phyloP scores from a whole-genome alignment of 192 early-diverging fungal species.

The Coemansia sp. region DNA sequence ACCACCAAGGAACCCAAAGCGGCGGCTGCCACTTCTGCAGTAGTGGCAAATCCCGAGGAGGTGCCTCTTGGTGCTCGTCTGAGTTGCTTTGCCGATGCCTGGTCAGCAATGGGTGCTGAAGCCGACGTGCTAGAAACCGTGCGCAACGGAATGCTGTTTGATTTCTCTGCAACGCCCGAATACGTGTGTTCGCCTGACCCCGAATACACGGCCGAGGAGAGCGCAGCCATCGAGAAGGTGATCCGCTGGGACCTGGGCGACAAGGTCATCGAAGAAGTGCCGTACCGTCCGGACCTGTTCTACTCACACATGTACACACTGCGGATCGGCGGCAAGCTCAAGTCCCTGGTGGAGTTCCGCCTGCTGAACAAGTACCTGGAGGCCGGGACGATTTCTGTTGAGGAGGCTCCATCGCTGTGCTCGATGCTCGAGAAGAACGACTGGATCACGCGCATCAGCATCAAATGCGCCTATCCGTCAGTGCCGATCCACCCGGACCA shows the following conservation, averaged over 20 bases:
- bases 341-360: conserved; percentile 45
- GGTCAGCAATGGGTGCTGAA: conserved; percentile 17
- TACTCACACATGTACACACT: conserved; percentile 49
- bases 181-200: conserved; percentile 8
- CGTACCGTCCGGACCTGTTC: conserved; percentile 26
- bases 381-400: conserved; percentile 14
- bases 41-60: conserved; percentile 3
- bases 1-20: not conserved
- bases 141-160: conserved; percentile 31
- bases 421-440: conserved; percentile 25
- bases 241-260: conserved; percentile 50
- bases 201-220: conserved; percentile 34
- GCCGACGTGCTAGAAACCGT: conserved; percentile 33
- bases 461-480: conserved; percentile 50
- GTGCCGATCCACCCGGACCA: conserved; percentile 46
- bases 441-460: conserved; percentile 41
- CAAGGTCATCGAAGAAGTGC: conserved; percentile 44
- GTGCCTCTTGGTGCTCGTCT: conserved; percentile 43
- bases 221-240: conserved; percentile 41
- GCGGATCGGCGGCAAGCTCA: conserved; percentile 31
- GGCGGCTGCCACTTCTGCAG: not conserved
- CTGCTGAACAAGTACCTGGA: conserved; percentile 42
- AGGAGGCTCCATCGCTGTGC: conserved; percentile 34
- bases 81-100: conserved; percentile 17
- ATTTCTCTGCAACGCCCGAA: conserved; percentile 30